Percentiles rank a stretch among this genome's conserved stretches.
Conservation (phyloP, 345 rosid species). For the Clarkia xantiana region DNA sequence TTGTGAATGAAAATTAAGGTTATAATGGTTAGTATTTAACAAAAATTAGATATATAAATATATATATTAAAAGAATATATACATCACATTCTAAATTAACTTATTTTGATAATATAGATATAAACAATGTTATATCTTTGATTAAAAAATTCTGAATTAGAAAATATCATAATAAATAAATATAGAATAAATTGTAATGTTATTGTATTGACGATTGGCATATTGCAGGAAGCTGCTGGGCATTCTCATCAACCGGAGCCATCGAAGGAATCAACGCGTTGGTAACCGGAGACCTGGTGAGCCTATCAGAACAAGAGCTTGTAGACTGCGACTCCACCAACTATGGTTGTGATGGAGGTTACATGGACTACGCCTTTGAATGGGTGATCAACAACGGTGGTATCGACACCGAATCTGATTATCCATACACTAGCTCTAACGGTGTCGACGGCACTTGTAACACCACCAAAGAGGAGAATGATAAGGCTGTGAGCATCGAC, state of each 20-base stretch:
- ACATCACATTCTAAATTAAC: too few relatives aligned
- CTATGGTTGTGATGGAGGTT: slow-evolving; percentile 61
- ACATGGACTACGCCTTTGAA: slow-evolving; percentile 68
- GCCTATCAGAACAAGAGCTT: slow-evolving; percentile 67
- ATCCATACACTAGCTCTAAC: slow-evolving; percentile 27
- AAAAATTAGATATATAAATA: too few relatives aligned
- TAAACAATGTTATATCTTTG: too few relatives aligned
- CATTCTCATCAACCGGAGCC: slow-evolving; percentile 60
- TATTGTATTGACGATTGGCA: too few relatives aligned
- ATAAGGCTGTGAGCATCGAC: slow-evolving; percentile 41
- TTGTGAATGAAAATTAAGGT: too few relatives aligned
- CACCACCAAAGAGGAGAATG: slow-evolving; percentile 37
- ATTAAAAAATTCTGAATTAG: too few relatives aligned
- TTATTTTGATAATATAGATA: too few relatives aligned
- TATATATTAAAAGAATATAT: too few relatives aligned
- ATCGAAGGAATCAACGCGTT: slow-evolving; percentile 60
- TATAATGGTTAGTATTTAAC: too few relatives aligned
- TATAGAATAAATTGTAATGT: too few relatives aligned
- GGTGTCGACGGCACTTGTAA: slow-evolving; percentile 46
- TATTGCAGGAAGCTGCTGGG: slow-evolving; percentile 61
- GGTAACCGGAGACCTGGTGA: slow-evolving; percentile 33
- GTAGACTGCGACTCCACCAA: slow-evolving; percentile 49
- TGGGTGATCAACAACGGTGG: slow-evolving; percentile 63
- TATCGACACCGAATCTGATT: slow-evolving; percentile 41
- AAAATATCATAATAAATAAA: too few relatives aligned